Conservation (phyloP, 2,329 filamentous ascomycete genomes). For the Fusarium sp. region DNA sequence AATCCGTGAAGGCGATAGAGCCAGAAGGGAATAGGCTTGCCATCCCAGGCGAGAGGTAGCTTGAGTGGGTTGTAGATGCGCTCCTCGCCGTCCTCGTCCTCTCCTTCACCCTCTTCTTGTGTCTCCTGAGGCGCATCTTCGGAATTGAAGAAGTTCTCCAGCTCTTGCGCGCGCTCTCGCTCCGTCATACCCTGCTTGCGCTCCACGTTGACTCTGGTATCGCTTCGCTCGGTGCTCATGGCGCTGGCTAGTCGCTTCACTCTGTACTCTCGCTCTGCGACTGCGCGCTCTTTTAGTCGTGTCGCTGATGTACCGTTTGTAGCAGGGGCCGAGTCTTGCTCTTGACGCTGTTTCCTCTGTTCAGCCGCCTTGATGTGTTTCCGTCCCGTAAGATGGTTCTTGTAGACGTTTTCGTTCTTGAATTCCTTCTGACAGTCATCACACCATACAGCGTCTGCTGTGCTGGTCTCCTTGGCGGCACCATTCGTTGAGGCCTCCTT, state of each 20-base stretch:
- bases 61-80: constrained; percentile 98
- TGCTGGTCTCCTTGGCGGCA: constrained; percentile 49
- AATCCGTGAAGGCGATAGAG: constrained; percentile 96
- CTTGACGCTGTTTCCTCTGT: constrained; percentile 65
- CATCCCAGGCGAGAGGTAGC: constrained; percentile 95
- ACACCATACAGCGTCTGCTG: constrained; percentile 83
- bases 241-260: constrained; percentile 82
- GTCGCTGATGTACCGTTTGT: constrained; percentile 54
- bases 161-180: constrained; percentile 91
- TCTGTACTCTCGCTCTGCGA: constrained; percentile 89
- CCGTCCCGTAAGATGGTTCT: constrained; percentile 86
- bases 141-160: constrained; percentile 81
- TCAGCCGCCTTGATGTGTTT: constrained; percentile 91
- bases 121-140: constrained; percentile 50
- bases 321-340: constrained; percentile 53
- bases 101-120: constrained; percentile 71
- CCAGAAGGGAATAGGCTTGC: constrained; percentile 99
- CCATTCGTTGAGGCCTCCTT: constrained; percentile 61
- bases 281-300: constrained; percentile 85
- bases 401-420: constrained; percentile 95
- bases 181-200: constrained; percentile 98
- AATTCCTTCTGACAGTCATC: constrained; percentile 94
- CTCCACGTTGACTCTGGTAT: constrained; percentile 94
- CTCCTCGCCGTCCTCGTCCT: constrained; percentile 83
- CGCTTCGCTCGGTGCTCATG: constrained; percentile 88